A percentile compares a stretch with the other conserved stretches of the same genome.
These are phyloP conservation scores for Theobroma grandiflorum DNA, from an alignment of 441 rosid species.

Conservation along the genomic window DNA sequence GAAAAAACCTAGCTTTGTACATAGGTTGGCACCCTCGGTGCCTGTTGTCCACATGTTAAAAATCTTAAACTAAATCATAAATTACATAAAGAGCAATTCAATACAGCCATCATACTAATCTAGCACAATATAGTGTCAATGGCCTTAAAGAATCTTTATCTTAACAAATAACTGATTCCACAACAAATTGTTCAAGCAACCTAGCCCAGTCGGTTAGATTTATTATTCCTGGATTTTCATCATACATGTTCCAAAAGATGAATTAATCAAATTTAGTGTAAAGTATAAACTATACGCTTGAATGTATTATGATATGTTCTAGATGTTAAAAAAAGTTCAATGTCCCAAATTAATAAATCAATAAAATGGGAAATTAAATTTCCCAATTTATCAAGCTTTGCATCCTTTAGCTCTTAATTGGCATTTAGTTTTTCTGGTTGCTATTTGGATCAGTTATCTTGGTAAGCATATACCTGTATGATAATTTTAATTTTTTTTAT, in stretches of 20 bases:
- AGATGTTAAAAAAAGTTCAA: background rate
- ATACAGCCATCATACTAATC: conserved; percentile 8
- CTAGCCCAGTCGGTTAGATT: background rate
- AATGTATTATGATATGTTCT: background rate
- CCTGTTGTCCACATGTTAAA: background rate
- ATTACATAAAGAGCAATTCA: background rate
- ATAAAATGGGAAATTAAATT: background rate
- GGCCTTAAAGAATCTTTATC: background rate
- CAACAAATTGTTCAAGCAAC: conserved; percentile 5
- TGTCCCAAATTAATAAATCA: background rate
- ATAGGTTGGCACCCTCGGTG: background rate
- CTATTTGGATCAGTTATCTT: background rate
- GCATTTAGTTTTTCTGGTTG: background rate
- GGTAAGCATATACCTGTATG: background rate
- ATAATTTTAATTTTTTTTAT: background rate
- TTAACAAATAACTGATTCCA: background rate
- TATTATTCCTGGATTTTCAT: background rate
- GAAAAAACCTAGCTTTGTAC: background rate
- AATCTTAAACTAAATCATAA: background rate
- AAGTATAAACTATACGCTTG: background rate
- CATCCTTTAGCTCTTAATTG: background rate
- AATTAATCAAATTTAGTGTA: background rate
- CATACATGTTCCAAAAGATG: background rate
- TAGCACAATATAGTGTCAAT: conserved; percentile 10
- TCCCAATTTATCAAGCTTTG: background rate